A percentile compares a stretch with the other conserved stretches of the same genome.
phyloP scores from a whole-genome alignment of 805 yeast species.

The Pichia sporocuriosa region DNA sequence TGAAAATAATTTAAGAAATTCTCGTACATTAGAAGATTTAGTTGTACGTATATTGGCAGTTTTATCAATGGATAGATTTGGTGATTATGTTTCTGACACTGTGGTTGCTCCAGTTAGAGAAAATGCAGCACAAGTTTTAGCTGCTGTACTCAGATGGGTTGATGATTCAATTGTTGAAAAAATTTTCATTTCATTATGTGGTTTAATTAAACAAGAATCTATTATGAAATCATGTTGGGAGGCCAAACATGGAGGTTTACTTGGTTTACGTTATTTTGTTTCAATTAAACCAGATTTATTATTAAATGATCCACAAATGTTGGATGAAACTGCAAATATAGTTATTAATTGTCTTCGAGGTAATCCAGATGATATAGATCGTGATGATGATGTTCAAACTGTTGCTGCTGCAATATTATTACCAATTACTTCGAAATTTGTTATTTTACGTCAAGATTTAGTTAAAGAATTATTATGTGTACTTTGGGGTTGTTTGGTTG shows the following conservation, averaged over 20 bases:
- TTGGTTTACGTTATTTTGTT: slow-evolving; percentile 87
- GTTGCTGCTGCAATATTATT: slow-evolving; percentile 90
- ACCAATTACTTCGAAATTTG: slow-evolving; percentile 86
- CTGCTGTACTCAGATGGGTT: slow-evolving; percentile 77
- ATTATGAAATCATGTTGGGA: slow-evolving; percentile 68
- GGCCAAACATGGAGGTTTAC: slow-evolving; percentile 96
- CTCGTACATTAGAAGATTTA: slow-evolving; percentile 73
- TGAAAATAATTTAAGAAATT: slow-evolving; percentile 63
- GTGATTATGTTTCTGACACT: slow-evolving; percentile 94
- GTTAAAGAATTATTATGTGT: slow-evolving; percentile 50
- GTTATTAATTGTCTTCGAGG: slow-evolving; percentile 69
- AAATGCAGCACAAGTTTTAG: slow-evolving; percentile 90
- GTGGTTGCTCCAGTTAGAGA: slow-evolving; percentile 98
- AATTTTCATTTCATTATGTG: slow-evolving; percentile 59
- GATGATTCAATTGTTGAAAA: slow-evolving; percentile 49
- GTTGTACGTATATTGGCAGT: slow-evolving; percentile 79
- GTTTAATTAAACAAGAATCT: slow-evolving; percentile 61
- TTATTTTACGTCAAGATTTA: slow-evolving; percentile 48
- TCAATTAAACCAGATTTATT: slow-evolving; percentile 81
- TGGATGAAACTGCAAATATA: slow-evolving; percentile 71
- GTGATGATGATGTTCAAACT: slow-evolving; percentile 96
- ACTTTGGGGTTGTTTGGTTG: slow-evolving; percentile 85
- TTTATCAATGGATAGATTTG: slow-evolving; percentile 90
- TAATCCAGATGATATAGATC: slow-evolving; percentile 75
- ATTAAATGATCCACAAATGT: slow-evolving; percentile 45